Base-by-base conservation (phyloP, 2,329 filamentous ascomycete species). In the Dothistroma pini region DNA sequence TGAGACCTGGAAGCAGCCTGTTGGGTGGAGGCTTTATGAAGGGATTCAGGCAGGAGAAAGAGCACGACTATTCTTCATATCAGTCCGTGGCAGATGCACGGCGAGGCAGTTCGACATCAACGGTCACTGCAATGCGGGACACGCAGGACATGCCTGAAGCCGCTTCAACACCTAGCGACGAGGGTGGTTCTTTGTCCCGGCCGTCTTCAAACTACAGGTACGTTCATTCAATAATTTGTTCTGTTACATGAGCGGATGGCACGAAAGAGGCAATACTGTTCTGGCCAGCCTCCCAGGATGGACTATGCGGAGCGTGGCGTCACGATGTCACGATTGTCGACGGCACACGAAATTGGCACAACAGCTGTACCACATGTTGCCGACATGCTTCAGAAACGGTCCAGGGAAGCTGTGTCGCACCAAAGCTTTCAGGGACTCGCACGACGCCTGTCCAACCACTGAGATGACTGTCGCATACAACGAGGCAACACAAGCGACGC, bases 1-100 rank as follows among this genome's bases (percentile, higher is more conserved):
- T 82, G 54, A 82, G 78, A 69, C 75, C 78, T 58, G 79, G 78
- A 61, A 79, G 77, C 63, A 81, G 79, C 68, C 72, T 81, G 59
- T 71, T 79, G 58, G 79, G 75, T 50, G 74, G 68, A 38, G 66
- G 60, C 25, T 44, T 50, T 21, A 62, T 58, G 60, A 67, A 60
- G 48, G 54, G 60, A 16, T 50, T 61, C 53, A 60, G 61, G 57
- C 60, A 56, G 53, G 47, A 68, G 61, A 70, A 69, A 66, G 70
- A 72, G 65, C 65, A 67, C 9, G 66, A 71, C 54, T 67, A 68
- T 53, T 61, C 66, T 54, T 62, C 63, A 57, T 62, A 68, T 61
- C 59, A 63, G 34, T 52, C 38, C 50, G 64, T 66, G 60, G 71
- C 72, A 60, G 70, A 75, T 63, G 66, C 68, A 54, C 72, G 72